Conservation (phyloP, 352 stramenopile species). For the Globisporangium paroecandrum region DNA sequence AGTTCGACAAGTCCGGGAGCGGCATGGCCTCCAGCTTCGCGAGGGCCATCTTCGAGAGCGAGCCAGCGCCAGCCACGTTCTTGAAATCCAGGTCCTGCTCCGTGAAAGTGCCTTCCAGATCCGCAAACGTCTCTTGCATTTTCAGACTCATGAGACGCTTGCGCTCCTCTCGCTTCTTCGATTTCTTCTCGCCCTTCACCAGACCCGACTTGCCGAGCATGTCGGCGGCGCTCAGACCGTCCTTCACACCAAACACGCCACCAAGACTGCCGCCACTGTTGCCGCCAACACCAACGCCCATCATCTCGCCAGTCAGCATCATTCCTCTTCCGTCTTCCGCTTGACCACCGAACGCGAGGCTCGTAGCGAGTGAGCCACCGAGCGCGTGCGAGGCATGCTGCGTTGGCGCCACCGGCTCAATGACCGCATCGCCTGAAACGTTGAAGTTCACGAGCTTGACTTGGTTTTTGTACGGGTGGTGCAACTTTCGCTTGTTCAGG, state of each 20-base stretch:
- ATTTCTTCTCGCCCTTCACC: conserved; percentile 52
- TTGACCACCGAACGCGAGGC: conserved; percentile 47
- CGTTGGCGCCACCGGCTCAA: conserved; percentile 12
- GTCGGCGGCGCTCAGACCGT: conserved; percentile 14
- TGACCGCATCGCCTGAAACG: conserved; percentile 31
- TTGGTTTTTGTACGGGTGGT: conserved; percentile 83
- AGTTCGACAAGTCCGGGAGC: conserved; percentile 66
- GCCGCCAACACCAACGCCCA: background rate
- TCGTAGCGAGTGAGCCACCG: conserved; percentile 50
- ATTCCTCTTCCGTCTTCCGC: conserved; percentile 16
- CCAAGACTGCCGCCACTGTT: conserved; percentile 23
- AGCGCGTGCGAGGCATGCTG: conserved; percentile 19
- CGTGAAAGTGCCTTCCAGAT: conserved; percentile 61
- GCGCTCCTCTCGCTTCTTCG: conserved; percentile 59
- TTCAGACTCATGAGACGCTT: conserved; percentile 62
- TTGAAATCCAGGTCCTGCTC: conserved; percentile 69
- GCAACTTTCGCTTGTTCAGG: conserved; percentile 77
- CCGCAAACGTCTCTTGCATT: conserved; percentile 65
- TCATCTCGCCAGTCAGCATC: conserved; percentile 3
- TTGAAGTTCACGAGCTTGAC: conserved; percentile 83
- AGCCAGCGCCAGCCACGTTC: conserved; percentile 40
- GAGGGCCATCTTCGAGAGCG: conserved; percentile 58
- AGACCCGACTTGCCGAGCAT: conserved; percentile 3
- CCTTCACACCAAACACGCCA: conserved; percentile 27
- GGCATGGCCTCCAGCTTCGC: conserved; percentile 70